A percentile compares a stretch with the other conserved stretches of the same genome.
Evolutionary conservation across 2,329 filamentous ascomycete genomes (phyloP).

Genomic region (Akanthomyces uredinophilus): DNA sequence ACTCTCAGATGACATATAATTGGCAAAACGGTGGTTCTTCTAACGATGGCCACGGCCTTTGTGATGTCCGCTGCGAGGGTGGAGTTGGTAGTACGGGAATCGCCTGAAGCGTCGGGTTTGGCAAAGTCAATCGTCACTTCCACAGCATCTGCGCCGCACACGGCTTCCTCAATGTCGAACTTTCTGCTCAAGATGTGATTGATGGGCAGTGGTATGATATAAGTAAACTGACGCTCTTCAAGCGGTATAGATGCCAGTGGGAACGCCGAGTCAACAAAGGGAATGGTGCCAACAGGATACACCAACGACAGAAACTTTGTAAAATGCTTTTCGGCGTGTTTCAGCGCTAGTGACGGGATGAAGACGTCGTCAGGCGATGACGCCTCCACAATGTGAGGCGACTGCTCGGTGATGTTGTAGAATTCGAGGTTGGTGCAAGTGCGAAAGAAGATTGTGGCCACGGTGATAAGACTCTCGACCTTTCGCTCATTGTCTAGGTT

Average conservation of each 20-base stretch:
- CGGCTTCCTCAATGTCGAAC: conserved; percentile 36
- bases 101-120: not conserved
- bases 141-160: conserved; percentile 6
- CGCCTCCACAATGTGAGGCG: conserved; percentile 15
- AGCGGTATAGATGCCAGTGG: conserved; percentile 58
- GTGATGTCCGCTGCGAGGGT: not conserved
- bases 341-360: conserved; percentile 61
- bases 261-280: conserved; percentile 58
- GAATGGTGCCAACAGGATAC: conserved; percentile 48
- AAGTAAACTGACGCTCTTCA: conserved; percentile 59
- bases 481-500: conserved; percentile 50
- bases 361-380: conserved; percentile 31
- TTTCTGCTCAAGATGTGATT: conserved; percentile 48
- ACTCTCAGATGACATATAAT: conserved; percentile 44
- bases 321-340: conserved; percentile 64
- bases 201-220: conserved; percentile 58
- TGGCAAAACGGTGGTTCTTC: conserved; percentile 53
- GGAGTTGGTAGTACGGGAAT: too few relatives aligned
- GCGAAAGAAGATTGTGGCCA: conserved; percentile 54
- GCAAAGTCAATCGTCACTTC: not conserved
- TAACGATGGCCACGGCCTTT: conserved; percentile 31
- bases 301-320: conserved; percentile 62
- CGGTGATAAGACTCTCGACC: conserved; percentile 52
- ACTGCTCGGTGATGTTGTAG: conserved; percentile 63
- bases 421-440: conserved; percentile 70